phyloP scores from a whole-genome alignment of 768 basidiomycete genomes.

The Hirschioporus abietinus region DNA sequence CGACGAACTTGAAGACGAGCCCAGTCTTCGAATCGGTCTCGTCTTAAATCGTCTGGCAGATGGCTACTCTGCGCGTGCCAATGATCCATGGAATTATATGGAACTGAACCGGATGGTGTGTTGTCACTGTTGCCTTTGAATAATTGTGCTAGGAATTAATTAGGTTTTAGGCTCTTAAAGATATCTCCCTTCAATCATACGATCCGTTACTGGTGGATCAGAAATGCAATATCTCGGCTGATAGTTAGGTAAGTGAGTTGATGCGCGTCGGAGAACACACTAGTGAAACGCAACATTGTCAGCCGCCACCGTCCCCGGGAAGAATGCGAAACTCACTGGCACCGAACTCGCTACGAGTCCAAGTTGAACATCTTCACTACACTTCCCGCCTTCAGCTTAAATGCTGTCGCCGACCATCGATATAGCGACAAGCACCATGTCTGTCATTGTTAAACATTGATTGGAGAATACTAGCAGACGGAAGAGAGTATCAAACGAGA shows the following conservation, averaged over 20 bases:
- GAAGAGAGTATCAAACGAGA: too few relatives aligned
- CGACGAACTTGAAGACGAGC: conserved; percentile 27
- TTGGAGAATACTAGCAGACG: too few relatives aligned
- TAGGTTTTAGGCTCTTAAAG: background rate
- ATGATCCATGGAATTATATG: conserved; percentile 70
- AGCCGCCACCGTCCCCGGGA: conserved; percentile 85
- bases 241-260: conserved; percentile 80
- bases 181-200: conserved; percentile 48
- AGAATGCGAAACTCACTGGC: conserved; percentile 60
- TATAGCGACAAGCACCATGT: too few relatives aligned
- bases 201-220: conserved; percentile 67
- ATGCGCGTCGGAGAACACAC: conserved; percentile 77
- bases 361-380: too few relatives aligned
- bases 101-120: conserved; percentile 77
- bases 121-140: conserved; percentile 7
- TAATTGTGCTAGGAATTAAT: background rate
- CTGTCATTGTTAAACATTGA: too few relatives aligned
- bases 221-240: conserved; percentile 74
- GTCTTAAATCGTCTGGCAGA: conserved; percentile 48
- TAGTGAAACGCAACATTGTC: conserved; percentile 73
- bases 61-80: conserved; percentile 63
- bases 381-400: too few relatives aligned
- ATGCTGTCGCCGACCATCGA: too few relatives aligned
- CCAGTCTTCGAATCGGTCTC: conserved; percentile 60
- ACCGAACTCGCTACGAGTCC: too few relatives aligned